Percentiles rank a stretch among this genome's conserved stretches.
These are phyloP conservation scores for Aspergillus pseudonomiae DNA, from an alignment of 2,329 filamentous ascomycete species.

Conservation along the genomic window DNA sequence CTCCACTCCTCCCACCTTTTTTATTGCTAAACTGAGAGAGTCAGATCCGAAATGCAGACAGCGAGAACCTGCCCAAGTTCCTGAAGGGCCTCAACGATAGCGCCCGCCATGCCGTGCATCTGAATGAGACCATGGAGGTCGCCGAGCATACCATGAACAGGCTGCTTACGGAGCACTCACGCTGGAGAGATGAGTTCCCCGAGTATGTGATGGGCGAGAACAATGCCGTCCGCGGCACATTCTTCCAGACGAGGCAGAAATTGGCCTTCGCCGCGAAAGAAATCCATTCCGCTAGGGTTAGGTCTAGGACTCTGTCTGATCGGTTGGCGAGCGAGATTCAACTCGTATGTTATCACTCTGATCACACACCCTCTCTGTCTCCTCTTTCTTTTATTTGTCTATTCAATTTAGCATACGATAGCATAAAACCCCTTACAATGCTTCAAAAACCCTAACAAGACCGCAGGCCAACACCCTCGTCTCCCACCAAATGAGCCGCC, in stretches of 20 bases:
- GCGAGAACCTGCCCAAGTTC: conserved; percentile 5
- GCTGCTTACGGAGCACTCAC: conserved; percentile 25
- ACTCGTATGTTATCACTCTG: conserved; percentile 22
- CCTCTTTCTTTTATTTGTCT: neutral
- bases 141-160: conserved; percentile 31
- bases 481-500: conserved; percentile 31
- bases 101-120: conserved; percentile 36
- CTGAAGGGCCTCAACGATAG: conserved; percentile 33
- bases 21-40: neutral
- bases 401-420: neutral
- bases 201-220: neutral
- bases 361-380: too few species aligned
- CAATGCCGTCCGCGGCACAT: neutral
- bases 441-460: neutral
- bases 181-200: conserved; percentile 16
- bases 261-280: conserved; percentile 27
- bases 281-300: conserved; percentile 30
- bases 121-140: conserved; percentile 36
- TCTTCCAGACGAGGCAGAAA: conserved; percentile 14
- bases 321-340: conserved; percentile 40
- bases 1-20: neutral
- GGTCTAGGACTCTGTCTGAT: conserved; percentile 32
- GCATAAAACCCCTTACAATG: neutral
- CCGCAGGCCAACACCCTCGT: conserved; percentile 37
- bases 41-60: neutral